Percentiles rank a stretch among this genome's conserved stretches.
Evolutionary conservation across 495 filamentous ascomycete genomes (phyloP).

Genomic region (Penicillium verhagenii): DNA sequence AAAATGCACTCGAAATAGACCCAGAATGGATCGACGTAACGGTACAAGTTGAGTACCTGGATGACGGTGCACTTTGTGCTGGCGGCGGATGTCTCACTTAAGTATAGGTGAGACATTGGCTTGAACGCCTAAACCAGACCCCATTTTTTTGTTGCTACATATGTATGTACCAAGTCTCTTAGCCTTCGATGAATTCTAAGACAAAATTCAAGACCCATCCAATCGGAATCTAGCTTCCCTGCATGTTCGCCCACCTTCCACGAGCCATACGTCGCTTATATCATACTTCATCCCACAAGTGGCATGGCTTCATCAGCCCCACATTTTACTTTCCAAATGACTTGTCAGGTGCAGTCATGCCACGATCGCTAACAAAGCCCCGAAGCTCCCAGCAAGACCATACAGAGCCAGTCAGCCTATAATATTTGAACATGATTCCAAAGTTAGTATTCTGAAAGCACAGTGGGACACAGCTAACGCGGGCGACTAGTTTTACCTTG

Average conservation of each 20-base stretch:
- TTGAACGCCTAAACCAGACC: neutral
- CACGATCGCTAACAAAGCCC: neutral
- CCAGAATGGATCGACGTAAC: neutral
- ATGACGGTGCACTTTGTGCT: neutral
- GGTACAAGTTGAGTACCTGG: neutral
- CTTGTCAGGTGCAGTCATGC: neutral
- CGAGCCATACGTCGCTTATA: slow-evolving; percentile 3
- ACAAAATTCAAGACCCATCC: slow-evolving; percentile 1
- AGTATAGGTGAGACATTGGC: slow-evolving; percentile 4
- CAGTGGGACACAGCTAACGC: neutral
- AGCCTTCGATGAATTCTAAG: neutral
- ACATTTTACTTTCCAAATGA: neutral
- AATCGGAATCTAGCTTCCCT: neutral
- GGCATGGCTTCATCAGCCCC: neutral
- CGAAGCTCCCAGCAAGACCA: neutral
- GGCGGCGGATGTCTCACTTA: neutral
- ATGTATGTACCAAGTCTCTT: neutral
- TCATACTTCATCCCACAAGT: neutral
- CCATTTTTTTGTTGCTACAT: neutral
- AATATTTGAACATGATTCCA: too few relatives aligned
- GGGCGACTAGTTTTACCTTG: neutral
- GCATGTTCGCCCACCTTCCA: neutral
- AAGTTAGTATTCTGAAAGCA: neutral
- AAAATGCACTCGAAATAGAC: neutral
- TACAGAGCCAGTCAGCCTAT: too few relatives aligned